These are phyloP conservation scores for Picochlorum sp. DNA, from an alignment of 139 green algal genomes.

Conservation along the genomic window DNA sequence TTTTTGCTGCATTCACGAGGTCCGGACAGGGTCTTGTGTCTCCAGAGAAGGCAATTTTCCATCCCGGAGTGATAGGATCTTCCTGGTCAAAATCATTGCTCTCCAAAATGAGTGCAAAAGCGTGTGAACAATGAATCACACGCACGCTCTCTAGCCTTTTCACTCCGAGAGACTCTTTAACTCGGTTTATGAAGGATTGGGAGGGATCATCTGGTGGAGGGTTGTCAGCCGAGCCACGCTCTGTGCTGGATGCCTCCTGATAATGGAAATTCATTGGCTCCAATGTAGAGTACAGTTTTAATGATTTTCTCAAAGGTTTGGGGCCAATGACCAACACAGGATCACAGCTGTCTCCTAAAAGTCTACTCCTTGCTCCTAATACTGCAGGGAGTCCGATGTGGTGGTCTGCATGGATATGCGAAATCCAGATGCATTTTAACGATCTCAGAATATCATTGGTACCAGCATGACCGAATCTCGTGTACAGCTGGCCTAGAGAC, in stretches of 20 bases:
- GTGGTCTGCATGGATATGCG: slow-evolving; percentile 97
- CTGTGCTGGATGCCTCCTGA: slow-evolving; percentile 28
- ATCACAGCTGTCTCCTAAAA: slow-evolving; percentile 24
- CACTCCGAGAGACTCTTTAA: slow-evolving; percentile 37
- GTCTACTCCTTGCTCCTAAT: slow-evolving; percentile 25
- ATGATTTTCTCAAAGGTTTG: slow-evolving; percentile 46
- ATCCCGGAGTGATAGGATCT: slow-evolving; percentile 22
- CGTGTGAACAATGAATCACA: slow-evolving; percentile 61
- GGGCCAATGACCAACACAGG: slow-evolving; percentile 80
- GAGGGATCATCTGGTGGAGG: not conserved
- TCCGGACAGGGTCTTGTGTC: slow-evolving; percentile 75
- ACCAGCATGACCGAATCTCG: slow-evolving; percentile 38
- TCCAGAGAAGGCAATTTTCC: slow-evolving; percentile 77
- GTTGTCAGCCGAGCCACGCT: not conserved
- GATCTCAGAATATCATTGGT: slow-evolving; percentile 8
- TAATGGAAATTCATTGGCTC: slow-evolving; percentile 54
- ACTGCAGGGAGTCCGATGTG: slow-evolving; percentile 74
- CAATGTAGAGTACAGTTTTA: slow-evolving; percentile 47
- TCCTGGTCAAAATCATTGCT: not conserved
- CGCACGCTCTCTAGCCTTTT: slow-evolving; percentile 40
- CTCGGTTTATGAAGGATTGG: not conserved
- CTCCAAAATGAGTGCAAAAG: slow-evolving; percentile 63
- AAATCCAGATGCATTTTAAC: slow-evolving; percentile 70
- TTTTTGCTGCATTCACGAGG: slow-evolving; percentile 61
- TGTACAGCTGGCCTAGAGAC: slow-evolving; percentile 72